Percentiles rank a stretch among this genome's conserved stretches.
Conservation (phyloP, 257 asterid species). For the Lavandula angustifolia region DNA sequence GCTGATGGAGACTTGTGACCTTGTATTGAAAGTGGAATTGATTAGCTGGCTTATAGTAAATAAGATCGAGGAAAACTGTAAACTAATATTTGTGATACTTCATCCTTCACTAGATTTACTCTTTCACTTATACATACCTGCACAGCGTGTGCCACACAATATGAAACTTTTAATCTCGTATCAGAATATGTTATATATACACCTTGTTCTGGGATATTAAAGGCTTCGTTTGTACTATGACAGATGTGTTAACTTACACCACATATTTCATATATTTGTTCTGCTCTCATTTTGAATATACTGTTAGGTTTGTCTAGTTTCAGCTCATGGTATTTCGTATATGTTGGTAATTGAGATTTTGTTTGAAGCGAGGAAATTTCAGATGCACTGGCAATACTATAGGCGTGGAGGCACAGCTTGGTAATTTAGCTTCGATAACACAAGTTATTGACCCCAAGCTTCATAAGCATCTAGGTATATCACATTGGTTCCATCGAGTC, state of each 20-base stretch:
- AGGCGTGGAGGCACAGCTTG: slow-evolving; percentile 87
- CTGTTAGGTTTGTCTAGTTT: slow-evolving; percentile 11
- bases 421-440: slow-evolving; percentile 79
- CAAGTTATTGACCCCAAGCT: slow-evolving; percentile 94
- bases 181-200: neutral
- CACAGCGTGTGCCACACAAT: slow-evolving; percentile 5
- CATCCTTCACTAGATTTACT: slow-evolving; percentile 6
- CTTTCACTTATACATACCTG: slow-evolving; percentile 18
- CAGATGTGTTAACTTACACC: neutral
- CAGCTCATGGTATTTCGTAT: slow-evolving; percentile 30
- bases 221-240: neutral
- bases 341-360: slow-evolving; percentile 37
- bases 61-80: slow-evolving; percentile 11
- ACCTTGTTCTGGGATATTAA: neutral
- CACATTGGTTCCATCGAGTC: slow-evolving; percentile 6
- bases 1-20: slow-evolving; percentile 22
- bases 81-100: neutral
- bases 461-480: slow-evolving; percentile 89
- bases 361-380: slow-evolving; percentile 88
- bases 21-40: slow-evolving; percentile 17
- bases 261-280: neutral
- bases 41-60: slow-evolving; percentile 15
- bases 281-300: neutral
- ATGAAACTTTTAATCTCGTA: neutral
- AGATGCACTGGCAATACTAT: slow-evolving; percentile 87